Base-by-base conservation (phyloP, 345 rosid species). In the Eucalyptus urophylla region DNA sequence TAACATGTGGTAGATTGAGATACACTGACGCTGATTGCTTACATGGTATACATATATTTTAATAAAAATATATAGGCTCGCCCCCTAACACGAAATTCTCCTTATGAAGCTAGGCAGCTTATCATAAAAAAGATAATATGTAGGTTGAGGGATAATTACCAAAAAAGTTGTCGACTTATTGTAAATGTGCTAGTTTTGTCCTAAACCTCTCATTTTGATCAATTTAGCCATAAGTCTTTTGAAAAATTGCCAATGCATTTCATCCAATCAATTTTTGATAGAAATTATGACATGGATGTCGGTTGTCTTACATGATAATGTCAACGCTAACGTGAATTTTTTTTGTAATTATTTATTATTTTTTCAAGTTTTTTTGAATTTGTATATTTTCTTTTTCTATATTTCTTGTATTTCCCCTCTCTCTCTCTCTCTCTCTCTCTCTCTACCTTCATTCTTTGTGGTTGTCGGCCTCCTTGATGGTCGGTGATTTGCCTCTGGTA, bases 241-340 rank as follows among this genome's bases (percentile, higher is more conserved):
- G 15, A 29, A 13, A 62, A 29, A 1, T 62, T 62, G 33, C 4
- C 31, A 62, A 13, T 60, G 7, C n/a, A 60, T 14, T 62, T 14
- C 15, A 27, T 62, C 31, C 2, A 6, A 62, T 14, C 31, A 29
- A 13, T 13, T 62, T 62, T 62, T 12, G 2, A 12, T 0, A 1
- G 16, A 60, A 60, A 60, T 60, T 6, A 2, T 60, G 8, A 60
- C 8, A 6, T 60, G 4, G 1, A 53, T 53, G 10, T 53, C 4
- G 5, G 24, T 10, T 53, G 5, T 53, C 10, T 53, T 53, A 53
- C 10, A 8, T 53, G 58, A 53, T 53, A 53, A 1, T 5, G 2
- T 53, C 8, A 53, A 9, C 0, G 0, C 10, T 3, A 0, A 53
- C 1, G 1, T 53, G 24, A 53, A 8, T 8, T 8, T 53, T 49